Percentiles rank a stretch among this genome's conserved stretches.
These are phyloP conservation scores for Calocybe cyanea DNA, from an alignment of 768 basidiomycete species.

Conservation along the genomic window DNA sequence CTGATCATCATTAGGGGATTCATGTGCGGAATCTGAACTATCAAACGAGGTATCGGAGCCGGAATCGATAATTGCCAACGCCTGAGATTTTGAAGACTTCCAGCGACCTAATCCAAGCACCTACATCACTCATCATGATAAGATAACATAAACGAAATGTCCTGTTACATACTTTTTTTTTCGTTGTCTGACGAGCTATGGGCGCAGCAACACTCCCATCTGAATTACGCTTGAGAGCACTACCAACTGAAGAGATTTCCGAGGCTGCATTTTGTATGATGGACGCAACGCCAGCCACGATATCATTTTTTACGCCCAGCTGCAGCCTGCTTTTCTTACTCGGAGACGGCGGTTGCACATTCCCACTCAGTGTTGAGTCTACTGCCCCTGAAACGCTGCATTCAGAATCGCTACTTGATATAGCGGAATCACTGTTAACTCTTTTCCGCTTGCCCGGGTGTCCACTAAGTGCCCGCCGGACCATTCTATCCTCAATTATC, in stretches of 20 bases:
- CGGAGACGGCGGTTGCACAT: constrained; percentile 5
- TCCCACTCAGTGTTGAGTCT: neutral
- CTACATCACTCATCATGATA: neutral
- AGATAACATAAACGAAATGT: constrained; percentile 16
- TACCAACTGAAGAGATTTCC: constrained; percentile 39
- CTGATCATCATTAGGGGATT: constrained; percentile 26
- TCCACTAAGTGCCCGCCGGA: constrained; percentile 50
- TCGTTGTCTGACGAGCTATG: constrained; percentile 41
- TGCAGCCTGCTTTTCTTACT: neutral
- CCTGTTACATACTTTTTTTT: constrained; percentile 37
- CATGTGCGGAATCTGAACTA: constrained; percentile 75
- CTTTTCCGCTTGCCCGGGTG: constrained; percentile 47
- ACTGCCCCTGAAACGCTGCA: constrained; percentile 21
- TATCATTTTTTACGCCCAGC: neutral
- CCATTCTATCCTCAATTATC: constrained; percentile 54
- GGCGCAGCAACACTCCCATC: constrained; percentile 60
- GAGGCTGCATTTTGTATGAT: constrained; percentile 8
- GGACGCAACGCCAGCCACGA: neutral
- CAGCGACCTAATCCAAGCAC: constrained; percentile 45
- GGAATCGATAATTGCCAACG: constrained; percentile 23
- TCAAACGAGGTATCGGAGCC: constrained; percentile 69
- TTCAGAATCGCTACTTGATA: constrained; percentile 23
- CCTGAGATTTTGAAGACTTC: constrained; percentile 31
- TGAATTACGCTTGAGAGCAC: constrained; percentile 61
- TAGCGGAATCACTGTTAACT: constrained; percentile 34